These are phyloP conservation scores for Eimeria sp. DNA, from an alignment of 169 alveolate species.

Conservation along the genomic window DNA sequence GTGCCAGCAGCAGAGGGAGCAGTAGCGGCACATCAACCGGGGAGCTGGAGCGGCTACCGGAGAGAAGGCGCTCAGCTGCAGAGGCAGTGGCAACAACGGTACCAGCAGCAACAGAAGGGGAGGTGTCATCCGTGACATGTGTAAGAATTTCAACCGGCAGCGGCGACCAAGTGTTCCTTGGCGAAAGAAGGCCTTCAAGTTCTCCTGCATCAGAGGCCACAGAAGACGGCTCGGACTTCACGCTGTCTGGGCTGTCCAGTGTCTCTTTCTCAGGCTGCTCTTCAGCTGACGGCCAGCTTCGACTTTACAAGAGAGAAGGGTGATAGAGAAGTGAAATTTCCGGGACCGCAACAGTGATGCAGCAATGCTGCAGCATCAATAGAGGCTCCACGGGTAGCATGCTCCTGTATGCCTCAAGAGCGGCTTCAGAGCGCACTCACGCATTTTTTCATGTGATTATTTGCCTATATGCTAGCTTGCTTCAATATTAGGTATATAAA, in stretches of 20 bases:
- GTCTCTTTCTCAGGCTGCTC: neutral
- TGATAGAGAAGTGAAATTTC: no score
- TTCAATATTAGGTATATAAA: neutral
- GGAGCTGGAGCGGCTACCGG: slow-evolving; percentile 15
- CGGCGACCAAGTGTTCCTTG: slow-evolving; percentile 20
- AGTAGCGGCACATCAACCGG: slow-evolving; percentile 17
- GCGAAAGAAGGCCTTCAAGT: neutral
- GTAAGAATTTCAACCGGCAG: slow-evolving; percentile 25
- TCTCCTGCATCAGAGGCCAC: slow-evolving; percentile 10
- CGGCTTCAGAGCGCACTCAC: neutral
- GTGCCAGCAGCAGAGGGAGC: slow-evolving; percentile 19
- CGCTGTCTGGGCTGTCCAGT: slow-evolving; percentile 35
- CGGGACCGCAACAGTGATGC: no score
- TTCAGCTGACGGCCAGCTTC: neutral
- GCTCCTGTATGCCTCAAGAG: neutral
- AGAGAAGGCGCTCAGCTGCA: slow-evolving; percentile 1
- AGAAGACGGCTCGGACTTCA: neutral
- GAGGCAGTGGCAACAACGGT: neutral
- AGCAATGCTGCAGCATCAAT: no score
- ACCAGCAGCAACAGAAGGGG: slow-evolving; percentile 20
- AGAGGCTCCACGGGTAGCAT: neutral
- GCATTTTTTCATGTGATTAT: neutral
- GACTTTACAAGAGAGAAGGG: neutral
- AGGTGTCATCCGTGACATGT: neutral
- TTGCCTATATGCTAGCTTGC: neutral